Conservation (phyloP, 495 filamentous ascomycete species). For the Aspergillus steynii region DNA sequence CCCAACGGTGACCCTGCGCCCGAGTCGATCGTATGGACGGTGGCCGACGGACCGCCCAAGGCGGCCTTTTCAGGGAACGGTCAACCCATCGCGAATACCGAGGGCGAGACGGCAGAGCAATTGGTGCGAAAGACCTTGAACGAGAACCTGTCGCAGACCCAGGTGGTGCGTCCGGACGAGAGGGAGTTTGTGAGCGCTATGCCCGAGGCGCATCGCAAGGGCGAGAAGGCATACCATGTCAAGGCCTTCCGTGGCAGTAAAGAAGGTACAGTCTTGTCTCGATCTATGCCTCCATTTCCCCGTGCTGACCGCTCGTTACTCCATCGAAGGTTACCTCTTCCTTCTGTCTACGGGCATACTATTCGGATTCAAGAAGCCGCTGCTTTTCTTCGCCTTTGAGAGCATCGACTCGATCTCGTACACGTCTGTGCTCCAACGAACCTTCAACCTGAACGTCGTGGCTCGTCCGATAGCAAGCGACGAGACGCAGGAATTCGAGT, state of each 20-base stretch:
- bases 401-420: constrained; percentile 81
- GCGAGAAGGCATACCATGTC: constrained; percentile 87
- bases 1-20: constrained; percentile 34
- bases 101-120: constrained; percentile 61
- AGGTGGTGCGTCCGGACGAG: constrained; percentile 68
- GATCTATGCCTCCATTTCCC: not conserved
- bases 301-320: too few species aligned
- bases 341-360: constrained; percentile 84
- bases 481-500: constrained; percentile 70
- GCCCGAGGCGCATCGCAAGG: constrained; percentile 81
- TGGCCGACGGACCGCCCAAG: constrained; percentile 72
- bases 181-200: constrained; percentile 75
- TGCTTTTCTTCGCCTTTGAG: constrained; percentile 81
- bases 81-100: constrained; percentile 41
- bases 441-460: constrained; percentile 87
- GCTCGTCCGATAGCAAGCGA: constrained; percentile 47
- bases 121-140: constrained; percentile 66
- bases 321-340: constrained; percentile 72
- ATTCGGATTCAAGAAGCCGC: constrained; percentile 94
- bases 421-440: constrained; percentile 84
- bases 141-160: constrained; percentile 54
- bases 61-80: constrained; percentile 40
- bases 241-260: constrained; percentile 92
- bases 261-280: constrained; percentile 58
- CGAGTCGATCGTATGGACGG: constrained; percentile 84